Base-by-base conservation (phyloP, 768 basidiomycete genomes). In the Lactifluus hygrophoroides region DNA sequence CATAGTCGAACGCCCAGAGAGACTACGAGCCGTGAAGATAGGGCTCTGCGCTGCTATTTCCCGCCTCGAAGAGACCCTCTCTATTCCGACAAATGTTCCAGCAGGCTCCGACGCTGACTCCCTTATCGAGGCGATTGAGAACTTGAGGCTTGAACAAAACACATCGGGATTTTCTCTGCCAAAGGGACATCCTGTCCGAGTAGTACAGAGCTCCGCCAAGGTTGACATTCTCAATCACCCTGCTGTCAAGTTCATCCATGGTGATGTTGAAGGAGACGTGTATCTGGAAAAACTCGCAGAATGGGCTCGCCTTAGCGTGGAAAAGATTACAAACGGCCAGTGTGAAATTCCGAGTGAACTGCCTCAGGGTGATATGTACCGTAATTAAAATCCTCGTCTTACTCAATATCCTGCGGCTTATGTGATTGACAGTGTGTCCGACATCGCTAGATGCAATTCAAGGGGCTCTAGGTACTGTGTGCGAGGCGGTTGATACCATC, bases 1-100 rank as follows among this genome's bases (percentile, higher is more conserved):
- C 45, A 85, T 96, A 53, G 82, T 94, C n/a, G 95, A 98, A 69
- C 79, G 91, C 10, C 94, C 94, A 0, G 90, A 96, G 68, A 83
- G 95, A 23, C 74, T 98, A 27, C 81, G 86, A 49, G 94, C 94
- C 0, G 82, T 97, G 50, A 83, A 85, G 63, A 66, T 89, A 5
- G 95, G 94, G 1, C 76, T 96, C 8, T 79, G 92, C 2, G 87
- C 88, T 7, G 90, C 87, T 0, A 76, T 90, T 19, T 80, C 92
- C 7, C 80, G 86, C 49, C 72, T 93, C 4, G 86, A 90, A 64
- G 61, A 67, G 51, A n/a, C 51, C 17, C 43, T 61, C 35, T 46
- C 53, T 21, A 13, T 43, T 5, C 5, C 49, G 13, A 34, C 55
- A 6, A 47, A n/a, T 17, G 35, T 40, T 21, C 5, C 32, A 13